These are phyloP conservation scores for Anacardium occidentale DNA, from an alignment of 345 rosid species.

Conservation along the genomic window DNA sequence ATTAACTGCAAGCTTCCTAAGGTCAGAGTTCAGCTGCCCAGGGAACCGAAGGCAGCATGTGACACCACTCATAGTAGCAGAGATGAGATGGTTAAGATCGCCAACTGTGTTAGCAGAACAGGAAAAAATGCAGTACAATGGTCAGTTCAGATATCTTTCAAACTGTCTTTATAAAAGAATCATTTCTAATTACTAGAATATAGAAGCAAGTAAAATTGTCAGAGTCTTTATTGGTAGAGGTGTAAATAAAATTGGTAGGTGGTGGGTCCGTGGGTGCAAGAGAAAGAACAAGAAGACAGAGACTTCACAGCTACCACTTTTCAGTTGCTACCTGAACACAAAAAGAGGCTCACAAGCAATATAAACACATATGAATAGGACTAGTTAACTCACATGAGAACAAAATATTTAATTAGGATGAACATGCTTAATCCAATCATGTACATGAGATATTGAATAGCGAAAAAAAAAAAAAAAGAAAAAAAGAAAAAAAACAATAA, in stretches of 20 bases:
- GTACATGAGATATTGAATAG: no score
- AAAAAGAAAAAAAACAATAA: background rate
- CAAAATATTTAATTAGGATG: background rate
- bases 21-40: constrained; percentile 36
- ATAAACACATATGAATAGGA: background rate
- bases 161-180: no score
- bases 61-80: constrained; percentile 36
- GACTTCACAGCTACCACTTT: constrained; percentile 10
- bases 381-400: background rate
- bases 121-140: background rate
- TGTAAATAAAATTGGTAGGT: background rate
- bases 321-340: background rate
- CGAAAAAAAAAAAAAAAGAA: background rate
- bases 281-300: background rate
- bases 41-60: constrained; percentile 36
- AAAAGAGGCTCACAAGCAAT: background rate
- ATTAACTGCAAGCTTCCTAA: constrained; percentile 34
- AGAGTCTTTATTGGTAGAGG: background rate
- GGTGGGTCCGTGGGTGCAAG: background rate
- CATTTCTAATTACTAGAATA: background rate
- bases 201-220: background rate
- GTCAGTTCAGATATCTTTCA: constrained; percentile 6
- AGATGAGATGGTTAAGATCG: constrained; percentile 34
- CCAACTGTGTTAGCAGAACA: constrained; percentile 17
- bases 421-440: background rate